Base-by-base conservation (phyloP, 139 green algal genomes). In the Chlorella ohadii region DNA sequence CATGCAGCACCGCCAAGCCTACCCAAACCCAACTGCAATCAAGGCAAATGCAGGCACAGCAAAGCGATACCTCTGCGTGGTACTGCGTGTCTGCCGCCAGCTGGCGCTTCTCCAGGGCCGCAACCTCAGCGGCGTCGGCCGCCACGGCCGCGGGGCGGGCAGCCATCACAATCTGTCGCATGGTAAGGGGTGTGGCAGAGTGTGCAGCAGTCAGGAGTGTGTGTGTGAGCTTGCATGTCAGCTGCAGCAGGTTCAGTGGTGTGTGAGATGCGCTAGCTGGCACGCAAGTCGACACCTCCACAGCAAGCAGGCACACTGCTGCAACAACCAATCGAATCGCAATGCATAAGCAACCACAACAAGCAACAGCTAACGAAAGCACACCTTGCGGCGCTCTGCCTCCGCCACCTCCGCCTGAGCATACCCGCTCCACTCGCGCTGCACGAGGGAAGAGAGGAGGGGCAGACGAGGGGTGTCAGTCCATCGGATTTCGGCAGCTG, bases 351-450 rank as follows among this genome's bases (percentile, higher is more conserved):
- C n/a, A n/a, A n/a, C n/a, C n/a, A n/a, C n/a, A n/a, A n/a, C n/a
- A n/a, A n/a, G n/a, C n/a, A n/a, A n/a, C n/a, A n/a, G n/a, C n/a
- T n/a, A n/a, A n/a, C n/a, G n/a, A n/a, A 6, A 51, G 44, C 78
- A 47, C 63, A 74, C 78, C 41, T n/a, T 38, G 36, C 86, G 81
- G 25, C 86, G 73, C 66, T 85, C 33, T 57, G 59, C 68, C 75
- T 90, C 86, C 3, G 81, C 82, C 13, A 31, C 31, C 82, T 90
- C 86, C 1, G 86, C 86, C 0, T 76, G 39, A 3, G 44, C 64
- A 19, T 83, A 87, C 4, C 57, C 41, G 27, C 28, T 28, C 80
- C 68, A 79, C 56, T 85, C 80, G 55, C 34, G 36, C 80, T 85
- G 80, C 70, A 27, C n/a, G n/a, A n/a, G n/a, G n/a, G n/a, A n/a